Conservation (phyloP, 352 stramenopile genomes). For the Globisporangium apiculatum region DNA sequence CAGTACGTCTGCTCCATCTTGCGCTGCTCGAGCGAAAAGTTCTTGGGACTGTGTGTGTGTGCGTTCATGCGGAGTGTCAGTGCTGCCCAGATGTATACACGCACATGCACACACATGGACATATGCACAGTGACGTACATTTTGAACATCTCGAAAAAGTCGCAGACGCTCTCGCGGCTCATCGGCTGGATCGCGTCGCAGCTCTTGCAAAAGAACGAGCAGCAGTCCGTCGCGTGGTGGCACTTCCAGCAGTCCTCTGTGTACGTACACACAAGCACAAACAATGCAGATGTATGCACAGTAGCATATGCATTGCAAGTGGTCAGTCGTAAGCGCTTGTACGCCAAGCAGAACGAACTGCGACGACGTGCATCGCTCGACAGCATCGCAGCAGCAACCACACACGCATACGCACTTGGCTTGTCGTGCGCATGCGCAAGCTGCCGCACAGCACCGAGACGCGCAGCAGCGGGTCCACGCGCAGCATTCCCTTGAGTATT, state of each 20-base stretch:
- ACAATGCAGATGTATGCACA: not conserved
- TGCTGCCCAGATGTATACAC: not conserved
- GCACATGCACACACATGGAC: not conserved
- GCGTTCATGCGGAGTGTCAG: not conserved
- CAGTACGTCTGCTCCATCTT: conserved; percentile 85
- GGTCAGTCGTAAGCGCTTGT: not conserved
- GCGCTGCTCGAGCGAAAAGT: conserved; percentile 73
- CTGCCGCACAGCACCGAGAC: conserved; percentile 5
- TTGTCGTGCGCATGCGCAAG: conserved; percentile 23
- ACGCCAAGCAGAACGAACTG: too few relatives aligned
- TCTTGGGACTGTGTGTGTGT: conserved; percentile 41
- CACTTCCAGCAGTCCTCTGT: conserved; percentile 74
- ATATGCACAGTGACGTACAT: conserved; percentile 35
- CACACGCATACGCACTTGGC: conserved; percentile 8
- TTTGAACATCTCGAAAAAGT: conserved; percentile 86
- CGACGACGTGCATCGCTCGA: too few relatives aligned
- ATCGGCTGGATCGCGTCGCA: conserved; percentile 77
- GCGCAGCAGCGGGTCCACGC: conserved; percentile 11
- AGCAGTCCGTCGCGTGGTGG: conserved; percentile 73
- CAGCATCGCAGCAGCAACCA: too few relatives aligned
- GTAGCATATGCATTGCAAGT: not conserved
- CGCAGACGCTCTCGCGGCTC: conserved; percentile 48
- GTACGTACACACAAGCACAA: not conserved
- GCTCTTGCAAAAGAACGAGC: conserved; percentile 74
- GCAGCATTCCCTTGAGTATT: conserved; percentile 6